Evolutionary conservation across 805 yeast genomes (phyloP).

Genomic region (Cyberlindnera misumaiensis): DNA sequence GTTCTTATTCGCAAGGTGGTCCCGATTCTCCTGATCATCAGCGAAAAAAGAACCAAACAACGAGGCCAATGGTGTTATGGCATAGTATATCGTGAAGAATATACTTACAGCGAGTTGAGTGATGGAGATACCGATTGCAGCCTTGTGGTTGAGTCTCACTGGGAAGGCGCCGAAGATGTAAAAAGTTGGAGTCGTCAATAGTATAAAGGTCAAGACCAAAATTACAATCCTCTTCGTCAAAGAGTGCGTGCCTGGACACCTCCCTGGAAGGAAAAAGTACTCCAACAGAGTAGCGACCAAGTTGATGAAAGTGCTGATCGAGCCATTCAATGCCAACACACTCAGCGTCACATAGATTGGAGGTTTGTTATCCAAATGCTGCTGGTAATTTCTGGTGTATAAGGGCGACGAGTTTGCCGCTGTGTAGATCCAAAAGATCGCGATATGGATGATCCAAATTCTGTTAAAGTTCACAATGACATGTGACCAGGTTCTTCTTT

Average conservation of each 20-base stretch:
- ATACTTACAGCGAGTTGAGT: constrained; percentile 53
- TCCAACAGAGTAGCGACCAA: constrained; percentile 53
- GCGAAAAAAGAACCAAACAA: constrained; percentile 39
- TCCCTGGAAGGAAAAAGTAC: constrained; percentile 57
- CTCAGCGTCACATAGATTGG: constrained; percentile 47
- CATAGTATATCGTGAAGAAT: constrained; percentile 46
- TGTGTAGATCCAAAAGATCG: constrained; percentile 74
- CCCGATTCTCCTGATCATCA: constrained; percentile 26
- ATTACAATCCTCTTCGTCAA: constrained; percentile 40
- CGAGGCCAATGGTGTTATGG: constrained; percentile 55
- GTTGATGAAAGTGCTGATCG: constrained; percentile 50
- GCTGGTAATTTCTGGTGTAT: constrained; percentile 52
- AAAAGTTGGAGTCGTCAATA: constrained; percentile 45
- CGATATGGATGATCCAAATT: constrained; percentile 70
- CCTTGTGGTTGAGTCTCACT: constrained; percentile 24
- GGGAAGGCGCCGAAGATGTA: constrained; percentile 37
- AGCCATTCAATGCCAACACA: constrained; percentile 62
- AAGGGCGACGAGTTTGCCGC: constrained; percentile 60
- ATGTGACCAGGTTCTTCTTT: constrained; percentile 73
- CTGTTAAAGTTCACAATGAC: constrained; percentile 66
- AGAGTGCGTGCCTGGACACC: constrained; percentile 67
- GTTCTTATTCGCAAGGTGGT: constrained; percentile 41
- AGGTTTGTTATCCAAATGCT: constrained; percentile 53
- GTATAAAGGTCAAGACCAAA: constrained; percentile 33
- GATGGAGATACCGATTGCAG: constrained; percentile 40